Percentiles rank a stretch among this genome's conserved stretches.
These are phyloP conservation scores for Pichia sp. DNA, from an alignment of 1,139 yeast genomes.

Conservation along the genomic window DNA sequence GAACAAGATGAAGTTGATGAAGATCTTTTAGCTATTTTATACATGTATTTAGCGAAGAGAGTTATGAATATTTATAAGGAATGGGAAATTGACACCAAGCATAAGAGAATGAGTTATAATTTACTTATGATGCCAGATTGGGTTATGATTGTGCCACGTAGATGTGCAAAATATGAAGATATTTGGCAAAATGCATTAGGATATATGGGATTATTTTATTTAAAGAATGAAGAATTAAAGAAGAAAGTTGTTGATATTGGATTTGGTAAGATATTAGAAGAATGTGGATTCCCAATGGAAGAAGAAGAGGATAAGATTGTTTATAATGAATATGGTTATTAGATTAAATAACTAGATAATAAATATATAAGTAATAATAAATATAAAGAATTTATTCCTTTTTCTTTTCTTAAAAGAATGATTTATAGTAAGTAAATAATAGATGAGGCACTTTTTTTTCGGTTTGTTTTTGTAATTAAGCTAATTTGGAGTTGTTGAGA, in stretches of 20 bases:
- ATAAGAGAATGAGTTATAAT: constrained; percentile 54
- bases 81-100: constrained; percentile 28
- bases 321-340: constrained; percentile 42
- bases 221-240: constrained; percentile 55
- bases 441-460: no score
- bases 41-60: constrained; percentile 65
- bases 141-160: constrained; percentile 83
- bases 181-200: constrained; percentile 70
- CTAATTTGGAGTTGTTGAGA: constrained; percentile 66
- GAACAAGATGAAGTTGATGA: constrained; percentile 37
- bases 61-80: constrained; percentile 60
- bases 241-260: constrained; percentile 38
- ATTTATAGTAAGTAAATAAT: not conserved
- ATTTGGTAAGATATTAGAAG: constrained; percentile 43
- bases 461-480: constrained; percentile 15
- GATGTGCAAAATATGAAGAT: constrained; percentile 39
- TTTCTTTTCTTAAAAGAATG: not conserved
- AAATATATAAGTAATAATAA: not conserved
- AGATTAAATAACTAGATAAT: not conserved
- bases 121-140: constrained; percentile 73
- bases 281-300: constrained; percentile 56
- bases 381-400: not conserved
- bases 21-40: constrained; percentile 54
- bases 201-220: constrained; percentile 67
- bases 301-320: constrained; percentile 37